A percentile compares a stretch with the other conserved stretches of the same genome.
These are phyloP conservation scores for Nymphaea thermarum DNA, from an alignment of 164 flowering plant species.

Conservation along the genomic window DNA sequence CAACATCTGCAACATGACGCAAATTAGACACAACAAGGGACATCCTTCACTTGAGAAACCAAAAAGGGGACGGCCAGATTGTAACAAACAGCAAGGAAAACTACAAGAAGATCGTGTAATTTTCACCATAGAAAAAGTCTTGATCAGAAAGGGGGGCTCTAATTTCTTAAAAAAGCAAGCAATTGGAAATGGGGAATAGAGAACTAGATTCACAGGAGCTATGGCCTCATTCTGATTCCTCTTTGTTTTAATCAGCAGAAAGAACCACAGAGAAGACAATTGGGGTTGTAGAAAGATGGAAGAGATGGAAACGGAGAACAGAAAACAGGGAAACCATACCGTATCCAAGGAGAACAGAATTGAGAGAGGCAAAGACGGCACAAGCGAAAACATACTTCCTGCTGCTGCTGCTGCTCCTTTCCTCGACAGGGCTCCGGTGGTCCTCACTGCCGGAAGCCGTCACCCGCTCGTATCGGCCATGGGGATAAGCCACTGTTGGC, in stretches of 20 bases:
- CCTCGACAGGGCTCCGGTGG: neutral
- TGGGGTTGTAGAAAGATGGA: neutral
- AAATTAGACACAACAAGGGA: no score
- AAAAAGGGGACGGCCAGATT: no score
- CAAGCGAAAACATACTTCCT: conserved; percentile 19
- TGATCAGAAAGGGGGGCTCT: no score
- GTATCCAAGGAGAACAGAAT: conserved; percentile 26
- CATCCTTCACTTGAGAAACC: no score
- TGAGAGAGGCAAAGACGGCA: conserved; percentile 25
- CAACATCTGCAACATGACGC: conserved; percentile 51
- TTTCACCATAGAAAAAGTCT: no score
- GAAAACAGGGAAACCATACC: conserved; percentile 8
- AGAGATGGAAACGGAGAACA: neutral
- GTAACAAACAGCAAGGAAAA: no score
- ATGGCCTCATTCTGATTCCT: no score
- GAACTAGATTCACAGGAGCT: no score
- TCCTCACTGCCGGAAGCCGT: neutral
- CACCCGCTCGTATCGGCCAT: neutral
- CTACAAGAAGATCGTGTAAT: no score
- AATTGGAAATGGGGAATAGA: no score
- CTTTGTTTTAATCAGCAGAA: neutral
- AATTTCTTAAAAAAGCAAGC: no score
- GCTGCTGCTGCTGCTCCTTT: conserved; percentile 1
- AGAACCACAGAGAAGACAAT: neutral
- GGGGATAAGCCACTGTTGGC: neutral